These are phyloP conservation scores for Camelina sativa DNA, from an alignment of 345 rosid genomes.

Conservation along the genomic window DNA sequence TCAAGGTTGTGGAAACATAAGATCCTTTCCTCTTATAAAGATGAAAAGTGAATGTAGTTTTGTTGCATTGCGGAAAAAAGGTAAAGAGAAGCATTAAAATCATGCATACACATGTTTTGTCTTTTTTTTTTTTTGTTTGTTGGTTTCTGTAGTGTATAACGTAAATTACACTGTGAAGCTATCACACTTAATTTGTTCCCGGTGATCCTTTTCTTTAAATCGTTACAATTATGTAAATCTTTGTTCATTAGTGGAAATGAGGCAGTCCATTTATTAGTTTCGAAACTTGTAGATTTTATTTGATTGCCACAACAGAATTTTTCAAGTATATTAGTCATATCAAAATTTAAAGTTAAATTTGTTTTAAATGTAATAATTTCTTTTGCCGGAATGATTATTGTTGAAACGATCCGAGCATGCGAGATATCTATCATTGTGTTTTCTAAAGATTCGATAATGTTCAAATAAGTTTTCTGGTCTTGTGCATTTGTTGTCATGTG, in stretches of 20 bases:
- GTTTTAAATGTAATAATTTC: background rate
- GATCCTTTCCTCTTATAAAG: background rate
- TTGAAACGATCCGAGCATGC: background rate
- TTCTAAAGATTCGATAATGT: too few relatives aligned
- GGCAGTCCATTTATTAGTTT: background rate
- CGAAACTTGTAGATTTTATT: background rate
- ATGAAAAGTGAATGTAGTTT: background rate
- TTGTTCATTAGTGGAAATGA: background rate
- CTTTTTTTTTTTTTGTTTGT: background rate
- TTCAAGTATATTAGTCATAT: background rate
- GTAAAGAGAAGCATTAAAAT: background rate
- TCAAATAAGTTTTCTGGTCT: too few relatives aligned
- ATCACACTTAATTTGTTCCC: background rate
- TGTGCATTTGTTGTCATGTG: too few relatives aligned
- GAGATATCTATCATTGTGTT: too few relatives aligned
- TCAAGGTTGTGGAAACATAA: background rate
- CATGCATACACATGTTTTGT: background rate
- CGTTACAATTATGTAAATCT: background rate
- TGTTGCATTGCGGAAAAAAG: background rate
- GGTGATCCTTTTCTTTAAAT: background rate
- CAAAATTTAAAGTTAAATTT: background rate
- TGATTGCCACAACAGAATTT: background rate
- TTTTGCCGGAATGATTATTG: background rate
- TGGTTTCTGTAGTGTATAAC: background rate
- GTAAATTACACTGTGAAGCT: conserved; percentile 1